phyloP scores from a whole-genome alignment of 169 alveolate genomes.

The Fabrea salina region DNA sequence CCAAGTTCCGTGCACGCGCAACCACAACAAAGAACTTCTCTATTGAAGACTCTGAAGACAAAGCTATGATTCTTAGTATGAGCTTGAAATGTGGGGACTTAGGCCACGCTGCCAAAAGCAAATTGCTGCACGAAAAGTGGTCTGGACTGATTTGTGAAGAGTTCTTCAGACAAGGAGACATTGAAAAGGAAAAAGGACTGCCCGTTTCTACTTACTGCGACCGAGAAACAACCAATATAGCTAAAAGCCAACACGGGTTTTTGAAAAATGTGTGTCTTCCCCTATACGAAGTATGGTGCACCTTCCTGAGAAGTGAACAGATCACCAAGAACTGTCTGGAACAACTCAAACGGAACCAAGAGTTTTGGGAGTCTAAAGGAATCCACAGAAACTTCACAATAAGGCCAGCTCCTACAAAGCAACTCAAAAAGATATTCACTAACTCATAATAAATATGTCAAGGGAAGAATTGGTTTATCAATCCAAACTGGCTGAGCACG shows the following conservation, averaged over 20 bases:
- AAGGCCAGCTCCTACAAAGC: too few relatives aligned
- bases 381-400: too few relatives aligned
- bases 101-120: slow-evolving; percentile 38
- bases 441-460: slow-evolving; percentile 22
- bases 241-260: slow-evolving; percentile 60
- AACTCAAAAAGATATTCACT: too few relatives aligned
- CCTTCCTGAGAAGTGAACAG: neutral
- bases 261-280: slow-evolving; percentile 53
- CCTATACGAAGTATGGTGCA: slow-evolving; percentile 6
- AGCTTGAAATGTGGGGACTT: slow-evolving; percentile 32
- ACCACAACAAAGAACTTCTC: neutral
- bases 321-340: neutral
- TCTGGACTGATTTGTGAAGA: slow-evolving; percentile 41
- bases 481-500: slow-evolving; percentile 99
- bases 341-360: slow-evolving; percentile 6
- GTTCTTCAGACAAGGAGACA: slow-evolving; percentile 76
- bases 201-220: slow-evolving; percentile 72
- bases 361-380: neutral
- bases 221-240: slow-evolving; percentile 60
- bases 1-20: slow-evolving; percentile 73
- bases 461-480: slow-evolving; percentile 58
- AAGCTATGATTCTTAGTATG: neutral
- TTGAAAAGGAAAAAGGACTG: slow-evolving; percentile 53
- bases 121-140: slow-evolving; percentile 37
- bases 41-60: neutral